Evolutionary conservation across 805 yeast genomes (phyloP).

Genomic region (Candida loeiensis): DNA sequence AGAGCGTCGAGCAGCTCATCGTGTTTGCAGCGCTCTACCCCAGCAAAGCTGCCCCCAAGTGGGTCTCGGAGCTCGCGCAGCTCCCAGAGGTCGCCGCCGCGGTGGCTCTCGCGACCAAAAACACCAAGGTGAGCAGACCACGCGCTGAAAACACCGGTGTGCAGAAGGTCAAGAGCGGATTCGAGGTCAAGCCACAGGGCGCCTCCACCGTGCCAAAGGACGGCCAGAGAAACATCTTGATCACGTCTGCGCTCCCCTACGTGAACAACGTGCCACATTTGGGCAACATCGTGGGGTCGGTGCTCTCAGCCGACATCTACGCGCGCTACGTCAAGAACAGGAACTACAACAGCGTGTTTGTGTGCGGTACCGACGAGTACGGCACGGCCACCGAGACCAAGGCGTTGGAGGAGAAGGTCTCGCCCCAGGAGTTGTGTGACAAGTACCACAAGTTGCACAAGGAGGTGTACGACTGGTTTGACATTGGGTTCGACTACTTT

Average conservation of each 20-base stretch:
- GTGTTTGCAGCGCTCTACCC: slow-evolving; percentile 59
- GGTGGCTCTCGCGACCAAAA: slow-evolving; percentile 42
- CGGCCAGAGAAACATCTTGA: slow-evolving; percentile 73
- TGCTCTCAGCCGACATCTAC: slow-evolving; percentile 89
- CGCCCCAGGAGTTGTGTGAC: slow-evolving; percentile 87
- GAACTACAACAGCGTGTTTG: slow-evolving; percentile 77
- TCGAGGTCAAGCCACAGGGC: slow-evolving; percentile 27
- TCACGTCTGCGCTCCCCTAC: slow-evolving; percentile 96
- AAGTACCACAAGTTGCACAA: slow-evolving; percentile 84
- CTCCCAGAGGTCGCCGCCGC: slow-evolving; percentile 42
- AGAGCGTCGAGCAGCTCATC: slow-evolving; percentile 52
- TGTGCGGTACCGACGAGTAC: slow-evolving; percentile 98
- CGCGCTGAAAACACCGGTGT: slow-evolving; percentile 41
- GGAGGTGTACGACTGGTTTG: slow-evolving; percentile 95
- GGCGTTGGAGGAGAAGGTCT: slow-evolving; percentile 88
- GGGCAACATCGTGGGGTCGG: slow-evolving; percentile 96
- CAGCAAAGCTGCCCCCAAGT: too few relatives aligned
- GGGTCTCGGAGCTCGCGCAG: slow-evolving; percentile 43
- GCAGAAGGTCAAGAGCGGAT: slow-evolving; percentile 29
- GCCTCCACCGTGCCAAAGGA: slow-evolving; percentile 54
- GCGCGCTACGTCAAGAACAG: slow-evolving; percentile 87
- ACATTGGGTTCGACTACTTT: slow-evolving; percentile 88
- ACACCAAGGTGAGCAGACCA: slow-evolving; percentile 42
- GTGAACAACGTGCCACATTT: slow-evolving; percentile 98
- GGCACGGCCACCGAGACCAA: slow-evolving; percentile 99